phyloP scores from a whole-genome alignment of 2,329 filamentous ascomycete genomes.

The Nothopassalora personata region DNA sequence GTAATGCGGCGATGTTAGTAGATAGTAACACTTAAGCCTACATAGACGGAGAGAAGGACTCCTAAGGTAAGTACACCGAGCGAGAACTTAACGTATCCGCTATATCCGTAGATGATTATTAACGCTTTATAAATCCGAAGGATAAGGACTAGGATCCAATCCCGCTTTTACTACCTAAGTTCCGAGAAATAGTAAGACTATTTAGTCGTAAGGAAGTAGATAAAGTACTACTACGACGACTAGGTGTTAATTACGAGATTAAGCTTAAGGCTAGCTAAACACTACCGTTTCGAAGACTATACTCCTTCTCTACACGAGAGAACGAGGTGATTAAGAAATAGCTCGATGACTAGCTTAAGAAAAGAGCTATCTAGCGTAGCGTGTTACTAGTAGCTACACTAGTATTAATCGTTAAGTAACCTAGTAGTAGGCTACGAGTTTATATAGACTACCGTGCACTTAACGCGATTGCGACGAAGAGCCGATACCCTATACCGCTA shows the following conservation, averaged over 20 bases:
- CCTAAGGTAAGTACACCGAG: no score
- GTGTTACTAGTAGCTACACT: not conserved
- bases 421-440: slow-evolving; percentile 15
- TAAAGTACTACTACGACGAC: no score
- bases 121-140: not conserved
- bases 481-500: slow-evolving; percentile 24
- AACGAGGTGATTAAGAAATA: slow-evolving; percentile 10
- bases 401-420: slow-evolving; percentile 7
- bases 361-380: slow-evolving; percentile 2
- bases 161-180: not conserved
- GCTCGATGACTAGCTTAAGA: slow-evolving; percentile 7
- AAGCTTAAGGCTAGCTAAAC: not conserved
- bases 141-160: not conserved
- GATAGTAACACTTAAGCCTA: not conserved
- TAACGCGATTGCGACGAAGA: slow-evolving; percentile 28
- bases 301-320: slow-evolving; percentile 1
- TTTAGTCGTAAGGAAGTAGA: no score
- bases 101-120: no score
- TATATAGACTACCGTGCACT: slow-evolving; percentile 28
- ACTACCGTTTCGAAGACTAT: not conserved
- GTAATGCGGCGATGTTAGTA: not conserved
- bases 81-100: no score
- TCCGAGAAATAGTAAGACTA: no score
- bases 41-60: no score
- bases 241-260: slow-evolving; percentile 3